Evolutionary conservation across 768 basidiomycete genomes (phyloP).

Genomic region (Amanita inopinata): DNA sequence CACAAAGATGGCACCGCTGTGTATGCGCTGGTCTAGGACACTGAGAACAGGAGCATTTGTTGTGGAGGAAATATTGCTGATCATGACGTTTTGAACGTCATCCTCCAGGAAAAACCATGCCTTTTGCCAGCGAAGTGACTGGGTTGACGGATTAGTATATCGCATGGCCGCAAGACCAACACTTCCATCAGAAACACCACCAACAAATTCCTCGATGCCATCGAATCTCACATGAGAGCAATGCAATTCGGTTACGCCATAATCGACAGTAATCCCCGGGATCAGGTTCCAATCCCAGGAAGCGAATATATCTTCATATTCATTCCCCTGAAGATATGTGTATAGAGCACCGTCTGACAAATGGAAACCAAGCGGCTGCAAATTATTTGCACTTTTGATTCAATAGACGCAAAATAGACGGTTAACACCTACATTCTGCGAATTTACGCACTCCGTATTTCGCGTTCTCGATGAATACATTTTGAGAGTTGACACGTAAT

Average conservation of each 20-base stretch:
- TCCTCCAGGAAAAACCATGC: conserved; percentile 64
- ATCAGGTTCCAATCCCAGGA: conserved; percentile 75
- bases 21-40: conserved; percentile 58
- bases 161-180: conserved; percentile 54
- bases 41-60: conserved; percentile 42
- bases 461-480: conserved; percentile 51
- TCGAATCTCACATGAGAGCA: conserved; percentile 33
- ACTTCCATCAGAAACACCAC: conserved; percentile 50
- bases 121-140: conserved; percentile 51
- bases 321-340: conserved; percentile 54
- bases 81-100: conserved; percentile 54
- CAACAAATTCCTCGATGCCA: conserved; percentile 52
- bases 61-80: conserved; percentile 39
- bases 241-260: conserved; percentile 40
- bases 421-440: conserved; percentile 38
- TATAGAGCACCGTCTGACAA: conserved; percentile 55
- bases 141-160: conserved; percentile 55
- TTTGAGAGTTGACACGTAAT: conserved; percentile 51
- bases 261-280: conserved; percentile 63
- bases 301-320: conserved; percentile 66
- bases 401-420: background rate
- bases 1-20: conserved; percentile 31
- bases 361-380: conserved; percentile 56
- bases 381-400: background rate
- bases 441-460: conserved; percentile 60